Base-by-base conservation (phyloP, 2,329 filamentous ascomycete genomes). In the Ophiostoma tasmaniense region DNA sequence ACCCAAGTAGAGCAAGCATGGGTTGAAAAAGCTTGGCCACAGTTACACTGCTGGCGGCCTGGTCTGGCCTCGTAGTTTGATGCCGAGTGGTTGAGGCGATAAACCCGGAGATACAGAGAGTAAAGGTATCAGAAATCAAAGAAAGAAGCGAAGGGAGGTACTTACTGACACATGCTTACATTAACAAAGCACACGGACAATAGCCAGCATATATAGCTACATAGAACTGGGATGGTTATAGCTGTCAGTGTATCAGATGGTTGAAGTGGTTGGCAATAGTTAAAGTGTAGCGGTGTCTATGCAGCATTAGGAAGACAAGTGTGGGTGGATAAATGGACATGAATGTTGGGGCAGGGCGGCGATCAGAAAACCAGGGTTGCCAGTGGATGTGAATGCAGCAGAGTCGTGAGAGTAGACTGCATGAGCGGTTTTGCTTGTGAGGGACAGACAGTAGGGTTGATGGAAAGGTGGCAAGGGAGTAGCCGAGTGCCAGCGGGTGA, bases 291-390 rank as follows among this genome's bases (percentile, higher is more conserved):
- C 61, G 61, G 61, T 64, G 30, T 64, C 33, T 35, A 64, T 22
- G 61, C 61, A 64, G 61, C 61, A 64, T 64, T 39, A 64, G 20
- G 61, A 64, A 37, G 61, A 64, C 62, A 61, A 14, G 66, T 66
- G 62, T 66, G 69, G 33, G 68, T 70, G 68, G 69, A 22, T 68
- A 68, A 64, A 70, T 67, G 66, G 50, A 55, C 68, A 61, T 66
- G n/a, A 59, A 70, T 22, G 69, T 25, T 68, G 66, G 69, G 69
- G 69, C 66, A 50, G n/a, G 62, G 28, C 39, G 66, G 22, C 66
- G 69, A 70, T 68, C 67, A 30, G 11, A 61, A 30, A 11, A 30
- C 55, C 55, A 61, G 25, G 69, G 67, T n/a, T 39, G 28, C 59
- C 35, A 66, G n/a, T 37, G 59, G 20, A 22, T 22, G 61, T 6